Conservation (phyloP, 2,329 filamentous ascomycete species). For the Aspergillus niger region DNA sequence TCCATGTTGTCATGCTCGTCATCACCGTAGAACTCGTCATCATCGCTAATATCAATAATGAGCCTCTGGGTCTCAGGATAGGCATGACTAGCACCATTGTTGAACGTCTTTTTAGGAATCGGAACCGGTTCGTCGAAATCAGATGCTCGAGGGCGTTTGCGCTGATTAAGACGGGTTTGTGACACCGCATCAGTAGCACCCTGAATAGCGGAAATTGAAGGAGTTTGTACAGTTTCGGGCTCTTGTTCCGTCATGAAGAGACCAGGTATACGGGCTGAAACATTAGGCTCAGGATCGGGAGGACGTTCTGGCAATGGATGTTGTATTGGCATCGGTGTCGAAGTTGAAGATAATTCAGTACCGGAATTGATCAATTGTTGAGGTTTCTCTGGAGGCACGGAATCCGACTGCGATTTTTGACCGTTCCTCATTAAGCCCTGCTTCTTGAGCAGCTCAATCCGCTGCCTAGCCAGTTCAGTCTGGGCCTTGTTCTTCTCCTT, state of each 20-base stretch:
- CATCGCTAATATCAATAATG: conserved; percentile 84
- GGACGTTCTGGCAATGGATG: conserved; percentile 44
- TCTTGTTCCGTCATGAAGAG: conserved; percentile 50
- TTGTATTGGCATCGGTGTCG: conserved; percentile 24
- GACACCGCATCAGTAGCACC: conserved; percentile 24
- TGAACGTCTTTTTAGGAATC: conserved; percentile 62
- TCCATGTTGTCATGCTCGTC: conserved; percentile 35
- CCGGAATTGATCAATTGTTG: conserved; percentile 1
- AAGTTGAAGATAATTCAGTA: conserved; percentile 9
- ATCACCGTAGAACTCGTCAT: conserved; percentile 56
- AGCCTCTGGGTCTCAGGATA: conserved; percentile 59
- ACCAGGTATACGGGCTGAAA: conserved; percentile 52
- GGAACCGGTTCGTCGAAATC: conserved; percentile 65
- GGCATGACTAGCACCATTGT: conserved; percentile 48
- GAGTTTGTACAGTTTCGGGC: conserved; percentile 7
- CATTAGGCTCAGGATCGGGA: conserved; percentile 30
- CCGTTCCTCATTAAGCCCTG: conserved; percentile 45
- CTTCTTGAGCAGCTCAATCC: conserved; percentile 73
- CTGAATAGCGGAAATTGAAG: conserved; percentile 12
- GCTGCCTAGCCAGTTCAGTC: conserved; percentile 75
- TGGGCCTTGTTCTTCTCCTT: conserved; percentile 61
- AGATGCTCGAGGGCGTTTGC: conserved; percentile 67
- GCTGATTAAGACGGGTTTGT: conserved; percentile 29
- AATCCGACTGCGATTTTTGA: conserved; percentile 29
- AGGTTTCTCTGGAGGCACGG: conserved; percentile 8